phyloP scores from a whole-genome alignment of 805 yeast species.

The Schwanniomyces polymorphus region DNA sequence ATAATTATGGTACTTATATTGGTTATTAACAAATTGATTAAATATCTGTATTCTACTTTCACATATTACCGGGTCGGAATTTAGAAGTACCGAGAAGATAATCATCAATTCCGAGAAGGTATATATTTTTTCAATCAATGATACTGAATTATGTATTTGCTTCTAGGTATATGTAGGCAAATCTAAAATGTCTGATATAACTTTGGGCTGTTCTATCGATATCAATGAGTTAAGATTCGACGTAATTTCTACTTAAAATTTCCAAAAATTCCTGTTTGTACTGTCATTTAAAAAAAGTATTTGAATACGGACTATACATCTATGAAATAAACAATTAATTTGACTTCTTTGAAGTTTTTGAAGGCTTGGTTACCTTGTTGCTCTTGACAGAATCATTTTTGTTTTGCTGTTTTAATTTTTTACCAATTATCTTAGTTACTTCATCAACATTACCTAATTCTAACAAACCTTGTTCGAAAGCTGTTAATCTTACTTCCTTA shows the following conservation, averaged over 20 bases:
- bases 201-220: too few species aligned
- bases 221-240: too few species aligned
- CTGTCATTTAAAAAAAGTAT: slow-evolving; percentile 1
- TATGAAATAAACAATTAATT: slow-evolving; percentile 3
- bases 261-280: slow-evolving; percentile 4
- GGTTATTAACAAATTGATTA: too few species aligned
- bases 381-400: slow-evolving; percentile 5
- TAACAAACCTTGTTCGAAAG: slow-evolving; percentile 74
- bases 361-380: slow-evolving; percentile 17
- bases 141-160: too few species aligned
- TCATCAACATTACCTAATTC: slow-evolving; percentile 80
- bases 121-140: too few species aligned
- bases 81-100: too few species aligned
- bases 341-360: slow-evolving; percentile 5
- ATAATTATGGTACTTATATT: background rate
- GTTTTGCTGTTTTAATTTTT: slow-evolving; percentile 39
- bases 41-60: too few species aligned
- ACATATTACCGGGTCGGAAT: too few species aligned
- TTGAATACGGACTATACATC: background rate
- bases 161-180: too few species aligned
- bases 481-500: slow-evolving; percentile 45
- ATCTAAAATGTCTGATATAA: too few species aligned
- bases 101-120: too few species aligned
- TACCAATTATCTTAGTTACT: slow-evolving; percentile 62
- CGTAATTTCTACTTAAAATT: background rate